Conservation (phyloP, 2,329 filamentous ascomycete species). For the Pezicula carpinea region DNA sequence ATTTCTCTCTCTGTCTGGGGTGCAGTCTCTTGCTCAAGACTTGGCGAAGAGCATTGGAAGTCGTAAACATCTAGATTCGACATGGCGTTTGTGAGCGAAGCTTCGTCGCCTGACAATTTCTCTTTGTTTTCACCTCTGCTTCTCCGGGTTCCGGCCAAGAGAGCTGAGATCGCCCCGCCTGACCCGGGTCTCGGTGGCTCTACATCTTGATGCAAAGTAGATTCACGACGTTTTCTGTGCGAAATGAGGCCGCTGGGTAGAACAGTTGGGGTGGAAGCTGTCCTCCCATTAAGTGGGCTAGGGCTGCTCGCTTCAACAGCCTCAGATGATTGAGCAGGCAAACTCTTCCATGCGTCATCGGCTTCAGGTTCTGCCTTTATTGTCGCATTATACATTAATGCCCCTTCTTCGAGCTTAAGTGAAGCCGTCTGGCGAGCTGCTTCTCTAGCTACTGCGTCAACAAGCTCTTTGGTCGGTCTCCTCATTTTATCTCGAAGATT, state of each 20-base stretch:
- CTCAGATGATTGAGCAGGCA: conserved; percentile 18
- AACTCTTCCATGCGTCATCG: conserved; percentile 27
- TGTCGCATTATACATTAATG: conserved; percentile 2
- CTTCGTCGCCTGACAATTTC: conserved; percentile 12
- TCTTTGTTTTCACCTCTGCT: conserved; percentile 21
- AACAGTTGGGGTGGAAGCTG: conserved; percentile 9
- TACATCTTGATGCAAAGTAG: conserved; percentile 21
- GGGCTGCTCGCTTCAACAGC: conserved; percentile 26
- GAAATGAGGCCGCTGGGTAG: conserved; percentile 24
- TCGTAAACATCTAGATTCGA: conserved; percentile 26
- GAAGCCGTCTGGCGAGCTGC: conserved; percentile 32
- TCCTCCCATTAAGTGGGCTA: conserved; percentile 26
- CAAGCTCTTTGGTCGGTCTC: conserved; percentile 69
- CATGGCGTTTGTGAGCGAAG: conserved; percentile 12
- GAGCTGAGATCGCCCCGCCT: conserved; percentile 23
- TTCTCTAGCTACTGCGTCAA: conserved; percentile 68
- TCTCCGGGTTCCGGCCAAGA: conserved; percentile 25
- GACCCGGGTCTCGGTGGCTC: conserved; percentile 15
- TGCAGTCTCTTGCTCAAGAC: conserved; percentile 7
- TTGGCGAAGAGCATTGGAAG: conserved; percentile 20
- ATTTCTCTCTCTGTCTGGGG: conserved; percentile 10
- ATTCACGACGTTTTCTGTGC: conserved; percentile 27
- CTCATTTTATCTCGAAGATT: conserved; percentile 81
- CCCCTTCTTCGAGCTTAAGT: conserved; percentile 20
- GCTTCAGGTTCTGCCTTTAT: conserved; percentile 26